Base-by-base conservation (phyloP, 257 asterid genomes). In the Scutellaria minor region DNA sequence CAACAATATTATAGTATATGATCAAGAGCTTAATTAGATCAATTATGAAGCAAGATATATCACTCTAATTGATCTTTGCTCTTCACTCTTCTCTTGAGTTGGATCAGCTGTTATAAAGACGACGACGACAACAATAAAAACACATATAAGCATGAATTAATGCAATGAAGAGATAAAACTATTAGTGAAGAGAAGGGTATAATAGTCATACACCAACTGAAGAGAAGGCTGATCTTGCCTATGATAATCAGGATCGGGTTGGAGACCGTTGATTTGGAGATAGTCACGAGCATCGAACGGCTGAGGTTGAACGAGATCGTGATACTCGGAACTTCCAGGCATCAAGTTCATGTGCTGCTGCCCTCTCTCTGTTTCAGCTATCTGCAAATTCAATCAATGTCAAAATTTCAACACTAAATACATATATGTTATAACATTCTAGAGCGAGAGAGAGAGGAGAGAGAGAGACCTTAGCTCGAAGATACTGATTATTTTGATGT, bases 401-500 rank as follows among this genome's bases (percentile, higher is more conserved):
- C 3, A 37, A 27, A 18, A 60, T 7, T 31, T 18, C 9, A 6
- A 3, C 11, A 20, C 53, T 10, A 31, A 27, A 7, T 53, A 20
- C 9, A 18, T 18, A 18, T 18, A 11, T 5, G n/a, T 52, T 6
- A 0, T 14, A 1, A 9, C 5, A n/a, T 56, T 13, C 12, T 67
- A 24, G 60, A 9, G 59, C 27, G 44, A 52, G 69, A 20, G 31
- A 42, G 47, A 56, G 79, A 39, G 70, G 37, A 63, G 42, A 69
- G 55, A 82, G 60, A 72, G 77, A 27, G 24, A 89, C 96, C 97
- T 89, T 91, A 53, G 96, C 87, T 58, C 95, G 87, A 50, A 91
- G 96, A 81, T 80, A 91, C 77, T 86, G 95, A 70, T 91, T 89
- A 82, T 80, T 85, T 75, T 89, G 91, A 69, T 89, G 95, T 77